These are phyloP conservation scores for Cardamine chenopodiifolia DNA, from an alignment of 345 rosid species.

Conservation along the genomic window DNA sequence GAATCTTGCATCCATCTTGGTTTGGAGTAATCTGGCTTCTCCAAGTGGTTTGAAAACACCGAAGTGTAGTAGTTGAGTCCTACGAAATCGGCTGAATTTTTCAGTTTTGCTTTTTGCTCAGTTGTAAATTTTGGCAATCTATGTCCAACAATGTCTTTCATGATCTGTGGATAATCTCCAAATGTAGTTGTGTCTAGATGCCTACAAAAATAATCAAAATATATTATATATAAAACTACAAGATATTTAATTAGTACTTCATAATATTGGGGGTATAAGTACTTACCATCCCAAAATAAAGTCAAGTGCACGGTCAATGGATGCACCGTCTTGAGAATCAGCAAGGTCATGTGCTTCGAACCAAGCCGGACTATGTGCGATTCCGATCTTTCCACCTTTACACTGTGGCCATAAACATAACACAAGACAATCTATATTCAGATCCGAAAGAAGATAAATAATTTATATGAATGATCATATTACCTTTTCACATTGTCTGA, in stretches of 20 bases:
- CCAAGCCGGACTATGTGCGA: constrained; percentile 43
- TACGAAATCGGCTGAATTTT: constrained; percentile 48
- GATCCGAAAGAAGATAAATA: not conserved
- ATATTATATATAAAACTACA: not conserved
- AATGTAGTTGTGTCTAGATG: constrained; percentile 41
- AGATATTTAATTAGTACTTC: not conserved
- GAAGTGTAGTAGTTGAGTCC: constrained; percentile 56
- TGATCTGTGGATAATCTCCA: constrained; percentile 51
- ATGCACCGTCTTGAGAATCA: constrained; percentile 20
- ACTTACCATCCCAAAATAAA: constrained; percentile 42
- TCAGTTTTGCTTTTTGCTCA: constrained; percentile 40
- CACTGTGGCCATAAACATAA: constrained; percentile 9
- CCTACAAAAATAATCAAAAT: constrained; percentile 34
- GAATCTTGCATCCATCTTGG: constrained; percentile 43
- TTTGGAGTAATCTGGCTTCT: constrained; percentile 26
- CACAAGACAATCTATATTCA: not conserved
- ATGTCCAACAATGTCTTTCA: constrained; percentile 47
- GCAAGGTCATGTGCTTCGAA: constrained; percentile 34
- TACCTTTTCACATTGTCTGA: constrained; percentile 28
- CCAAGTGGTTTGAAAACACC: constrained; percentile 18
- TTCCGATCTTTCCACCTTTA: constrained; percentile 33
- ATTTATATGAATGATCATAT: not conserved
- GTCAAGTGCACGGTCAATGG: constrained; percentile 25
- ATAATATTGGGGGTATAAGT: not conserved
- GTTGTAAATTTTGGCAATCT: constrained; percentile 49